Base-by-base conservation (phyloP, 2,329 filamentous ascomycete species). In the Leptographium radiaticola region DNA sequence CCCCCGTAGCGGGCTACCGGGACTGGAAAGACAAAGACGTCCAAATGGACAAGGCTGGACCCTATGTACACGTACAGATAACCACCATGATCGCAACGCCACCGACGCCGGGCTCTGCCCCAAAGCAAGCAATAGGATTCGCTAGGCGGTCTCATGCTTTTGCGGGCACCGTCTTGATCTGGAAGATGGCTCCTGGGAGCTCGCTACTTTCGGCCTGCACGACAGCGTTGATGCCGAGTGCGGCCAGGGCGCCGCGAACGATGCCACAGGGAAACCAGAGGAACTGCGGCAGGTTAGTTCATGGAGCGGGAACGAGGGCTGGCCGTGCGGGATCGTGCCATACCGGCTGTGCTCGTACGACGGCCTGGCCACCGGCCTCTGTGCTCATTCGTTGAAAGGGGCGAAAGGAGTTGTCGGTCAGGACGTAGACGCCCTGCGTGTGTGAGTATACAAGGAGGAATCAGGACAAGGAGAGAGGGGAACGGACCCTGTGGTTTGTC, bases 181-280 rank as follows among this genome's bases (percentile, higher is more conserved):
- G 93, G 67, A 98, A 98, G 1, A 90, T 88, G 39, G 91, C 93
- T 7, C 80, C 80, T 0, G 93, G 93, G 53, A 98, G 74, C 66
- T 95, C 91, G 54, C 76, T 85, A 53, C 86, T 87, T 70, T 96
- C 93, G 6, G 89, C 93, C 62, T 95, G 87, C 1, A 98, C 91
- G 1, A 85, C 94, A 11, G 90, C 90, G 62, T 84, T 84, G 62
- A 97, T 89, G 7, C 91, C 93, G 73, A 98, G 75, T 51, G 86
- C 89, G n/a, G 89, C 85, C 50, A 98, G 72, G n/a, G 89, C 89
- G 34, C 93, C 93, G 55, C 91, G 79, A 57, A 98, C 87, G 49
- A 98, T 78, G 48, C 93, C 93, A 62, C 90, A 95, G 9, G 93
- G 93, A 64, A 97, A 96, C 80, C 89, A 96, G 15, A 98, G 75